These are phyloP conservation scores for Diaporthe ampelina DNA, from an alignment of 2,329 filamentous ascomycete genomes.

Conservation along the genomic window DNA sequence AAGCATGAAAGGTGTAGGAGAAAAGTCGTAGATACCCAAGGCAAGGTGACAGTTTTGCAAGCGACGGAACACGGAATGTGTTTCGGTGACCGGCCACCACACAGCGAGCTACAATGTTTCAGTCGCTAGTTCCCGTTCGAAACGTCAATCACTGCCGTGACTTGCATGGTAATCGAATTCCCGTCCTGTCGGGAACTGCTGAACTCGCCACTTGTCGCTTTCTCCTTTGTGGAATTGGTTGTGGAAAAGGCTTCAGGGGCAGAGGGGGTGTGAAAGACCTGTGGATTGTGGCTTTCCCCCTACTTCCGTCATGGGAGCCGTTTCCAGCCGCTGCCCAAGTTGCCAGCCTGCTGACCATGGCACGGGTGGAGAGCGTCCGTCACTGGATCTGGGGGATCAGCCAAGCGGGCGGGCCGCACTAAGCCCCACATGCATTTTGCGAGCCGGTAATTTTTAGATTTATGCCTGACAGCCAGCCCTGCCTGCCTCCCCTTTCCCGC, in stretches of 20 bases:
- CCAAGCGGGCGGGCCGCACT: constrained; percentile 26
- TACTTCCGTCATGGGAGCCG: background rate
- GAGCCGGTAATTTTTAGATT: constrained; percentile 32
- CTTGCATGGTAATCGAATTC: background rate
- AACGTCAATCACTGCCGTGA: background rate
- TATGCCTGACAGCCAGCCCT: constrained; percentile 7
- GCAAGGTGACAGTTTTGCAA: constrained; percentile 14
- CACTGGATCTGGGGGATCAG: constrained; percentile 32
- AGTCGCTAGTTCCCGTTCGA: constrained; percentile 1
- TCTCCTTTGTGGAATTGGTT: background rate
- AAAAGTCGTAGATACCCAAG: constrained; percentile 36
- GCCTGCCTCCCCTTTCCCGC: constrained; percentile 32
- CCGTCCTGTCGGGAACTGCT: background rate
- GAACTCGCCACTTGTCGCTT: background rate
- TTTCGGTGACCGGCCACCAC: constrained; percentile 12
- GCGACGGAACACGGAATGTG: background rate
- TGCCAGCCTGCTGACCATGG: constrained; percentile 1
- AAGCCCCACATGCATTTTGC: constrained; percentile 26
- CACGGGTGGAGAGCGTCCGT: constrained; percentile 21
- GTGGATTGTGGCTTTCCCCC: background rate
- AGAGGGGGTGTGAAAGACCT: background rate
- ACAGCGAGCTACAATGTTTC: background rate
- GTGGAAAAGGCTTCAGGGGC: background rate
- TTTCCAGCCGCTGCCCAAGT: constrained; percentile 17
- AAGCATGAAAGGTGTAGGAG: background rate